These are phyloP conservation scores for Cladosporium halotolerans DNA, from an alignment of 2,329 filamentous ascomycete species.

Conservation along the genomic window DNA sequence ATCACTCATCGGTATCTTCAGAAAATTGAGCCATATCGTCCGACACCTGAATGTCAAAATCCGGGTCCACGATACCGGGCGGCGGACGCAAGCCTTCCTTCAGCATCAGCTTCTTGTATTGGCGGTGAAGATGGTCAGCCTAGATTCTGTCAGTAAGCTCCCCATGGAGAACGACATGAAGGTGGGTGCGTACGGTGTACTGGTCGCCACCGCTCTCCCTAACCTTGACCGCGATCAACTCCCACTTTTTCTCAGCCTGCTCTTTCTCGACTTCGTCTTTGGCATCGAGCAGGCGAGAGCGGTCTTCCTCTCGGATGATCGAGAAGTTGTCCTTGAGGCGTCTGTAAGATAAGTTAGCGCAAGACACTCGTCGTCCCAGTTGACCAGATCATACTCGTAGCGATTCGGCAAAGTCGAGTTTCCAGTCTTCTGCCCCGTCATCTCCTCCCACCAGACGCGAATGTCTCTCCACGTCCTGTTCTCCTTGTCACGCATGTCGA, in stretches of 20 bases:
- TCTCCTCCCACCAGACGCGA: constrained; percentile 20
- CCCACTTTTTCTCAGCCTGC: constrained; percentile 37
- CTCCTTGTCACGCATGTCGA: constrained; percentile 24
- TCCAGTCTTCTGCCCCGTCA: constrained; percentile 31
- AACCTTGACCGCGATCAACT: constrained; percentile 30
- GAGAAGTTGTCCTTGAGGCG: constrained; percentile 36
- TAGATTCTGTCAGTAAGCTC: constrained; percentile 12
- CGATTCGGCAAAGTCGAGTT: constrained; percentile 34
- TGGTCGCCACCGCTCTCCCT: constrained; percentile 26
- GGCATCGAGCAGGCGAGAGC: constrained; percentile 27
- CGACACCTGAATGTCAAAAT: constrained; percentile 19
- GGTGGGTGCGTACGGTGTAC: constrained; percentile 19
- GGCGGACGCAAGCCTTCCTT: constrained; percentile 19
- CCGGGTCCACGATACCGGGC: constrained; percentile 19
- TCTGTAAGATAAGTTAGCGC: neutral
- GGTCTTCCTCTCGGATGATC: constrained; percentile 32
- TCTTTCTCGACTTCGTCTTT: constrained; percentile 36
- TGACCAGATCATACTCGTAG: constrained; percentile 21
- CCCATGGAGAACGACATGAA: no score
- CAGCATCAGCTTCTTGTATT: constrained; percentile 36
- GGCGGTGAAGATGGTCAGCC: constrained; percentile 31
- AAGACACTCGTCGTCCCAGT: neutral
- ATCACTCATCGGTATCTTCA: neutral
- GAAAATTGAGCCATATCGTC: constrained; percentile 1
- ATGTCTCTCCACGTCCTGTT: constrained; percentile 23